These are phyloP conservation scores for Malus fusca DNA, from an alignment of 306 rosid genomes.

Conservation along the genomic window DNA sequence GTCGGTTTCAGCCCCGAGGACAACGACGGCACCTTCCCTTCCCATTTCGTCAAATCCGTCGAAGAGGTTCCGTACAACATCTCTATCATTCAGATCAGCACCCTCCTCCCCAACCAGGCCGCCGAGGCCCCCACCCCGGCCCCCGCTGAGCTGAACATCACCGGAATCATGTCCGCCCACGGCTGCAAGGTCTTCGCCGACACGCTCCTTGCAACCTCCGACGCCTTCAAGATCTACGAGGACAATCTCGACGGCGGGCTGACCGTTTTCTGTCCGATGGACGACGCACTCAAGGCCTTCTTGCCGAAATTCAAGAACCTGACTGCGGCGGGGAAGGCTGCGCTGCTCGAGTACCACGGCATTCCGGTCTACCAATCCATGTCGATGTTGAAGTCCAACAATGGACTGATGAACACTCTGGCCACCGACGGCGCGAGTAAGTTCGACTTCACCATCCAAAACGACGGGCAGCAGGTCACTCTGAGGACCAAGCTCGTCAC, in stretches of 20 bases:
- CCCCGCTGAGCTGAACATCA: slow-evolving; percentile 52
- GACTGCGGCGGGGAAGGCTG: slow-evolving; percentile 38
- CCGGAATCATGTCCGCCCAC: slow-evolving; percentile 52
- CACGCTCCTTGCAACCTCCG: slow-evolving; percentile 26
- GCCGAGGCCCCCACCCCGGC: slow-evolving; percentile 73
- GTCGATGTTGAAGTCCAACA: slow-evolving; percentile 48
- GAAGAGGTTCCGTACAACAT: slow-evolving; percentile 69
- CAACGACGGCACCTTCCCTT: slow-evolving; percentile 43
- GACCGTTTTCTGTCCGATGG: slow-evolving; percentile 71
- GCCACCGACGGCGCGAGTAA: slow-evolving; percentile 75
- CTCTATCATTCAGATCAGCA: slow-evolving; percentile 73
- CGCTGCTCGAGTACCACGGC: slow-evolving; percentile 60
- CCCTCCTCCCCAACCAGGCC: slow-evolving; percentile 47
- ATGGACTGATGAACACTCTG: slow-evolving; percentile 59
- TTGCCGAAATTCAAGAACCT: slow-evolving; percentile 66
- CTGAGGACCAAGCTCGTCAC: slow-evolving; percentile 46
- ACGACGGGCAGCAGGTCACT: slow-evolving; percentile 67
- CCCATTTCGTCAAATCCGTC: slow-evolving; percentile 58
- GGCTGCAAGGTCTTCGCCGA: slow-evolving; percentile 74
- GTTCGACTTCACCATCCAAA: slow-evolving; percentile 68
- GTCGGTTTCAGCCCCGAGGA: slow-evolving; percentile 65
- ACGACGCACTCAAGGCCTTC: slow-evolving; percentile 54
- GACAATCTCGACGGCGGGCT: slow-evolving; percentile 52
- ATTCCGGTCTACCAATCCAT: slow-evolving; percentile 59
- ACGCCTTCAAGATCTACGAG: slow-evolving; percentile 31